phyloP scores from a whole-genome alignment of 306 rosid genomes.

The Ammopiptanthus mongolicus region DNA sequence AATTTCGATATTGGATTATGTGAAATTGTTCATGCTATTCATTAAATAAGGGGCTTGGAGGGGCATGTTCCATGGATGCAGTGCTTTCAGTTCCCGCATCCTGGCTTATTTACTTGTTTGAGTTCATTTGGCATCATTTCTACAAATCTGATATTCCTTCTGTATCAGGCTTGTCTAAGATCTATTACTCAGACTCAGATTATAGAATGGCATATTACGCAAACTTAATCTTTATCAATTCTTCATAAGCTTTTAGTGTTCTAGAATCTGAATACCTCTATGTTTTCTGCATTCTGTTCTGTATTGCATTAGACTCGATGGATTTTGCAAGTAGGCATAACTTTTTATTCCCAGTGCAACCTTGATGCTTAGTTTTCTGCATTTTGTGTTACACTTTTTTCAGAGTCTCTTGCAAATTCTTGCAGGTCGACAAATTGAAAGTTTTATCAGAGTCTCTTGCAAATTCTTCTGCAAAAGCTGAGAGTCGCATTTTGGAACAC shows the following conservation, averaged over 20 bases:
- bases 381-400: not conserved
- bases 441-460: constrained; percentile 82
- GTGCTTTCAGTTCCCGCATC: not conserved
- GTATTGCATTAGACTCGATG: not conserved
- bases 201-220: not conserved
- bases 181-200: not conserved
- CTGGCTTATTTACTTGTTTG: not conserved
- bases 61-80: not conserved
- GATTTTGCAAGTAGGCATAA: constrained; percentile 7
- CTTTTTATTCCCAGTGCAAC: not conserved
- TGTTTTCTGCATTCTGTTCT: constrained; percentile 1
- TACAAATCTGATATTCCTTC: not conserved
- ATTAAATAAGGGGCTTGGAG: not conserved
- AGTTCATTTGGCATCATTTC: not conserved
- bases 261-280: not conserved
- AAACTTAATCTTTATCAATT: not conserved
- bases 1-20: not conserved
- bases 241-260: not conserved
- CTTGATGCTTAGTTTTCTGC: constrained; percentile 13
- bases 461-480: constrained; percentile 76
- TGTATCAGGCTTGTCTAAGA: not conserved
- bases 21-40: not conserved
- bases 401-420: constrained; percentile 81
- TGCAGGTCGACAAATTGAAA: constrained; percentile 80
- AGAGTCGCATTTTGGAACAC: constrained; percentile 70